Evolutionary conservation across 2,329 filamentous ascomycete genomes (phyloP), one percentile per base, ranked within the genome.

Genomic region (Fusarium gaditjirri): DNA sequence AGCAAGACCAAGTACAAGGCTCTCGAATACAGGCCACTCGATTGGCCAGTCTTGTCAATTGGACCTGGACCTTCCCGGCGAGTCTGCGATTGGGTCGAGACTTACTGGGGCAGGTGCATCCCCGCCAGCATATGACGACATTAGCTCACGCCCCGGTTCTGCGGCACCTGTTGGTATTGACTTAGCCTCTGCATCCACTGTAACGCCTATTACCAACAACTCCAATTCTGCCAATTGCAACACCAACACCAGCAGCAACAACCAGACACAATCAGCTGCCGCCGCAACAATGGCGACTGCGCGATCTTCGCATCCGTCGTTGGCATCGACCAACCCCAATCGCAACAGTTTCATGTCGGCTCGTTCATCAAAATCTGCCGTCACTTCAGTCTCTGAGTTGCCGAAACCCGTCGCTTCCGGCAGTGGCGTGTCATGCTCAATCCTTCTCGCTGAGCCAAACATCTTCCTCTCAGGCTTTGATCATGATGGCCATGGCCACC

Each of bases 391-490:
- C n/a, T 83, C 85, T 36, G 88, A 89, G 72, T 76, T 89, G 2
- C 84, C 86, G n/a, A 94, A 94, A 81, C 93, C 94, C 2, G 85
- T 95, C n/a, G 93, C 92, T 17, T 90, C 91, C 21, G 93, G 92
- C 52, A 94, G 92, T 80, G 93, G 93, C 47, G 87, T 96, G 27
- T 87, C 87, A 29, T 92, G 93, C 76, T 92, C 90, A 35, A 93
- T 96, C 49, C 83, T 92, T 33, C 84, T 96, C 43, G 92, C 92
- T 33, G 94, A 96, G 79, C 93, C 93, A n/a, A 91, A 92, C 64
- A 84, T 96, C 29, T 96, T 94, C 77, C 84, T 96, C 38, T 90
- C 92, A 33, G 93, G 93, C 1, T 94, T 95, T 76, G 92, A 94
- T 64, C 91, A 93, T 73, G 87, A 91, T 63, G 89, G 91, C 52